These are phyloP conservation scores for Pseudogymnoascus sp. DNA, from an alignment of 2,329 filamentous ascomycete species.

Conservation along the genomic window DNA sequence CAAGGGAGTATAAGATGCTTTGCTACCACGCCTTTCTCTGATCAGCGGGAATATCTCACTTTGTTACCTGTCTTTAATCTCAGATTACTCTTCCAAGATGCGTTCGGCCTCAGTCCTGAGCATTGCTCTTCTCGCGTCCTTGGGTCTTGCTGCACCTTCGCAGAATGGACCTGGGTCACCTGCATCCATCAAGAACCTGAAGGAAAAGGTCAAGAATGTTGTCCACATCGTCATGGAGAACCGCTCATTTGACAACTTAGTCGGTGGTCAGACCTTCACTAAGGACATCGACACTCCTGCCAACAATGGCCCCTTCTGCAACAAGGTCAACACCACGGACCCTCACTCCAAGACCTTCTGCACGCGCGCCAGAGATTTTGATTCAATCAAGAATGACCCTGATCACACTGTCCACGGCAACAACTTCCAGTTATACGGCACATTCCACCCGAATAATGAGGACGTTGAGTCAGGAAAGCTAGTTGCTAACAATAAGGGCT, in stretches of 20 bases:
- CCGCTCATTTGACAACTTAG: constrained; percentile 33
- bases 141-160: background rate
- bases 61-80: background rate
- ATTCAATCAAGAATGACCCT: constrained; percentile 29
- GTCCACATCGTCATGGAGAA: constrained; percentile 39
- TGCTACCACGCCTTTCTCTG: background rate
- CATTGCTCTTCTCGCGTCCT: background rate
- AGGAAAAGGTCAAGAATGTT: constrained; percentile 38
- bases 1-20: background rate
- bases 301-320: constrained; percentile 34
- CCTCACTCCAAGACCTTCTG: background rate
- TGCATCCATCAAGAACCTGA: constrained; percentile 29
- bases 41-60: background rate
- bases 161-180: constrained; percentile 22
- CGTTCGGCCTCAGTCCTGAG: background rate
- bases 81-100: background rate
- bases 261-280: constrained; percentile 33
- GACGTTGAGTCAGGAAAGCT: constrained; percentile 17
- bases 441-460: constrained; percentile 30
- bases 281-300: constrained; percentile 31
- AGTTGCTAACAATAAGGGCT: constrained; percentile 32
- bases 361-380: constrained; percentile 10
- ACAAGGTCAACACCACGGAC: constrained; percentile 24
- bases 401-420: constrained; percentile 35
- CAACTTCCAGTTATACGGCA: constrained; percentile 28